Conservation (phyloP, 768 basidiomycete species). For the Podaxis mareebaensis region DNA sequence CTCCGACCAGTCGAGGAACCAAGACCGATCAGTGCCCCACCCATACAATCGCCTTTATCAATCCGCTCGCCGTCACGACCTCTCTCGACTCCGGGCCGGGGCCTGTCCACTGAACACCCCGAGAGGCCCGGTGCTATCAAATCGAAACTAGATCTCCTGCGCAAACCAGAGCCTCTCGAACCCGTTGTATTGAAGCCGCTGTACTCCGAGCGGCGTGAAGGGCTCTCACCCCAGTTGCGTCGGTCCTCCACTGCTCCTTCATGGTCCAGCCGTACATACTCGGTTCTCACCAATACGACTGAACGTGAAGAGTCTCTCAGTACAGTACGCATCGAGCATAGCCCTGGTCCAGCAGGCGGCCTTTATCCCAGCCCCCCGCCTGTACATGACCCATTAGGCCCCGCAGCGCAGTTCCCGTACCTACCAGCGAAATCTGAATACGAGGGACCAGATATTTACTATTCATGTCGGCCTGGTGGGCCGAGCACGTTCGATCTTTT, state of each 20-base stretch:
- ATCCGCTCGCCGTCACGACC: not conserved
- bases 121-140: not conserved
- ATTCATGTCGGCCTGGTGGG: conserved; percentile 69
- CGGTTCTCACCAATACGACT: conserved; percentile 12
- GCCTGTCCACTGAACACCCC: not conserved
- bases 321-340: conserved; percentile 9
- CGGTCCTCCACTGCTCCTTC: not conserved
- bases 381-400: conserved; percentile 45
- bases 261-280: not conserved
- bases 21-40: not conserved
- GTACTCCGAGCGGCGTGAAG: not conserved
- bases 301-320: conserved; percentile 14
- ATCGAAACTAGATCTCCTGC: not conserved
- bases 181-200: not conserved
- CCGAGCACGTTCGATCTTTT: conserved; percentile 66
- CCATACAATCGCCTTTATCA: not conserved
- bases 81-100: not conserved
- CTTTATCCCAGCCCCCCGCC: conserved; percentile 44
- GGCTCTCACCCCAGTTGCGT: not conserved
- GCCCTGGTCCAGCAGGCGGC: conserved; percentile 12
- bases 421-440: conserved; percentile 49
- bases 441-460: conserved; percentile 46
- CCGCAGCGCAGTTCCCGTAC: conserved; percentile 52
- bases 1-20: not conserved
- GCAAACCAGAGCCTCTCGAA: not conserved